Evolutionary conservation across 192 early-diverging fungal genomes (phyloP), one percentile per base, ranked within the genome.

Genomic region (Funneliformis geosporum): DNA sequence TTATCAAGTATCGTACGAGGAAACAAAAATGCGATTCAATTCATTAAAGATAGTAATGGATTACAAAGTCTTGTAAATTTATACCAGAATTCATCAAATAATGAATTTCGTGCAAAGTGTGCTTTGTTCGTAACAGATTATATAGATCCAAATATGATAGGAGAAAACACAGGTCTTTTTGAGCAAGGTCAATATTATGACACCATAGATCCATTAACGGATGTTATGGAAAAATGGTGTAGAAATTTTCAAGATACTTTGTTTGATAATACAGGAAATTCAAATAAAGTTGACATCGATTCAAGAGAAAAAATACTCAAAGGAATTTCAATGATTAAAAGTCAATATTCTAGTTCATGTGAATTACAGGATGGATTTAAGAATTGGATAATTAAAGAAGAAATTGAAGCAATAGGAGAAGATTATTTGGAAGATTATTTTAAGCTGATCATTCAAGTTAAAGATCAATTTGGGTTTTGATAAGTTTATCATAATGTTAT

Each of bases 1-100:
- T 65, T 76, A 43, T 76, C 75, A 12, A 76, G 75, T 27, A 76
- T 76, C 10, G 55, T 76, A 18, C 75, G 75, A 47, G 75, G 75
- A 16, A 76, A 65, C 21, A 21, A 42, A 44, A 16, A 43, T 10
- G 60, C 60, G 10, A 38, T 65, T 27, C 39, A 76, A 64, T 76
- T 61, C 8, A 9, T 76, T 14, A 27, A 40, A 42, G 21, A 65
- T 42, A 61, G 65, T 76, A 12, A 76, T 12, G 75, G 75, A 44
- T 65, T 76, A 27, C 39, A 28, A 47, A 39, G 28, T 1, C 40
- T 76, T 39, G 39, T 43, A 42, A 7, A 18, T 61, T 25, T 44
- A 9, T 76, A 76, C 4, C 18, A 21, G 23, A 55, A n/a, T 39
- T 40, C 6, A 38, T 11, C 4, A 47, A 33, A 68, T 27, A 60